phyloP scores from a whole-genome alignment of 1,139 yeast species.

The Blastobotrys capitulatus region DNA sequence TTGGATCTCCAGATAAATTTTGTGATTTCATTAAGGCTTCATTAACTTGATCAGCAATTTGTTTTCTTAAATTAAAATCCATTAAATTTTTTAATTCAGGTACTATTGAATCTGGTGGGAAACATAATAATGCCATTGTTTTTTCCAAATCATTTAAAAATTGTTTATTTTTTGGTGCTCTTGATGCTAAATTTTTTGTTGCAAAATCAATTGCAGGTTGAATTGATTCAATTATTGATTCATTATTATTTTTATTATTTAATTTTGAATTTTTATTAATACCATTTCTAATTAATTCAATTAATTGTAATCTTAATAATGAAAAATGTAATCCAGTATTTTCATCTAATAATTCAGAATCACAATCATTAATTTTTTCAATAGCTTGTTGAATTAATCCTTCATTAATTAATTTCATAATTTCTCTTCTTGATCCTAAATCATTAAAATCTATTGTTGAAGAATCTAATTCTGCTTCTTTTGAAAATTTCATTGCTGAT shows the following conservation, averaged over 20 bases:
- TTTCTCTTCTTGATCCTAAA: slow-evolving; percentile 31
- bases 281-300: slow-evolving; percentile 36
- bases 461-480: slow-evolving; percentile 33
- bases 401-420: slow-evolving; percentile 31
- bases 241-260: slow-evolving; percentile 17
- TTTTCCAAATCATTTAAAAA: slow-evolving; percentile 34
- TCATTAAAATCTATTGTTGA: slow-evolving; percentile 22
- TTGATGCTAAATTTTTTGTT: slow-evolving; percentile 32
- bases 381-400: slow-evolving; percentile 36
- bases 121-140: slow-evolving; percentile 39
- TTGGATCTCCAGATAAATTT: slow-evolving; percentile 33
- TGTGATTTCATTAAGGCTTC: slow-evolving; percentile 32
- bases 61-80: slow-evolving; percentile 32
- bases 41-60: slow-evolving; percentile 36
- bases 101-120: slow-evolving; percentile 31
- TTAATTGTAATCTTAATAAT: slow-evolving; percentile 35
- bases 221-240: slow-evolving; percentile 15
- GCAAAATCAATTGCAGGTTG: slow-evolving; percentile 37
- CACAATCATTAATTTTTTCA: slow-evolving; percentile 35
- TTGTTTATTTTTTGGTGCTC: slow-evolving; percentile 32
- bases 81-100: slow-evolving; percentile 32
- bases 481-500: slow-evolving; percentile 35
- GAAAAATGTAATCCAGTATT: slow-evolving; percentile 34
- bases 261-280: slow-evolving; percentile 12
- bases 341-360: slow-evolving; percentile 36